Conservation (phyloP, 192 early-diverging fungal genomes). For the Coemansia sp. region DNA sequence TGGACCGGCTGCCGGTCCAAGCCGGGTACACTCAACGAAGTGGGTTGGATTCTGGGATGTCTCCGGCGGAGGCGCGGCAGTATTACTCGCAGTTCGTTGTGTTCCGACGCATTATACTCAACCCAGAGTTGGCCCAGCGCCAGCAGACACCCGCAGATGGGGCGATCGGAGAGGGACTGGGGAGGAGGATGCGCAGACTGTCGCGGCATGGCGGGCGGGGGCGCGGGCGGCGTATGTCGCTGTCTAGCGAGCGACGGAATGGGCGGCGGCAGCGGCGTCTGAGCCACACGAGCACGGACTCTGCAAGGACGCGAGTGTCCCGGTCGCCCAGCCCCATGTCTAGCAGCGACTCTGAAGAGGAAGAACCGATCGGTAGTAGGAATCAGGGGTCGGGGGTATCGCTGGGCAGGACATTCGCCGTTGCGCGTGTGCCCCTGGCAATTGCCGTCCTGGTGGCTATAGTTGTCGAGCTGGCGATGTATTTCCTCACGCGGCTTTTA, state of each 20-base stretch:
- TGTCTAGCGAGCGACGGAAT: background rate
- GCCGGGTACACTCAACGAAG: slow-evolving; percentile 2
- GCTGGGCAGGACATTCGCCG: slow-evolving; percentile 7
- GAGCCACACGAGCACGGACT: background rate
- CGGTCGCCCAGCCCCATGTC: background rate
- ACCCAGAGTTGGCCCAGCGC: slow-evolving; percentile 8
- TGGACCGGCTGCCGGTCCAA: slow-evolving; percentile 30
- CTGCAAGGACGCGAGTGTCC: background rate
- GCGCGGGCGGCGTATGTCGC: slow-evolving; percentile 17
- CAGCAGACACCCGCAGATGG: background rate
- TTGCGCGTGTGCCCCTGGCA: slow-evolving; percentile 19
- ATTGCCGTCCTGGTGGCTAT: slow-evolving; percentile 9
- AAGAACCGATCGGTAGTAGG: background rate
- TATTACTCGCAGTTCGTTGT: slow-evolving; percentile 38
- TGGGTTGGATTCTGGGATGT: background rate
- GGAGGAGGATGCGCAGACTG: background rate
- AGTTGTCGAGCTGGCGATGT: slow-evolving; percentile 9
- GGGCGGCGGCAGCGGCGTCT: background rate
- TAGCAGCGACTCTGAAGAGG: background rate
- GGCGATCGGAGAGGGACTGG: background rate
- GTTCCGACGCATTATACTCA: slow-evolving; percentile 37
- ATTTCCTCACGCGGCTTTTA: slow-evolving; percentile 16
- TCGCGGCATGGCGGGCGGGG: slow-evolving; percentile 1
- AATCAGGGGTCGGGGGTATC: background rate
- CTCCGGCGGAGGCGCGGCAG: slow-evolving; percentile 11